Percentiles rank a stretch among this genome's conserved stretches.
Conservation (phyloP, 805 yeast genomes). For the Naumovozyma baii region DNA sequence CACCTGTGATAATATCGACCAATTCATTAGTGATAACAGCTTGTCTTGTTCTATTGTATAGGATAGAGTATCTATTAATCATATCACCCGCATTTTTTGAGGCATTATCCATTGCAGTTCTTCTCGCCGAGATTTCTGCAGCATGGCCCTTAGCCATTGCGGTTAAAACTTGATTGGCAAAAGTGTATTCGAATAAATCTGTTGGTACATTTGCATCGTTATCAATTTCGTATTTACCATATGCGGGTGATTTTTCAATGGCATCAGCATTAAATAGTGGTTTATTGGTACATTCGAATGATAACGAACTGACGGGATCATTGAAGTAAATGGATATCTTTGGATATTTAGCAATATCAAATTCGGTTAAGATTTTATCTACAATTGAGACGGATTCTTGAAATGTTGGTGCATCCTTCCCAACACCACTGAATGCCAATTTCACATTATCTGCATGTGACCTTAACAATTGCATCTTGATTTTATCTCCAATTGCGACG, state of each 20-base stretch:
- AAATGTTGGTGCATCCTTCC: constrained; percentile 95
- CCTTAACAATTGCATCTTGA: constrained; percentile 81
- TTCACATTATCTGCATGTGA: constrained; percentile 59
- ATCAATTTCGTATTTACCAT: constrained; percentile 72
- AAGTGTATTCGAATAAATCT: constrained; percentile 72
- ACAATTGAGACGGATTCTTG: constrained; percentile 81
- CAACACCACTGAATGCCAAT: constrained; percentile 80
- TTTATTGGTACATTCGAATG: constrained; percentile 75
- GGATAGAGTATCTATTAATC: constrained; percentile 91
- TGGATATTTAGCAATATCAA: constrained; percentile 41
- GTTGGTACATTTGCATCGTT: constrained; percentile 59
- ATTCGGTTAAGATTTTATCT: constrained; percentile 61
- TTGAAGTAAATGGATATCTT: constrained; percentile 77
- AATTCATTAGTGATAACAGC: constrained; percentile 98
- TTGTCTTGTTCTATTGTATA: constrained; percentile 99
- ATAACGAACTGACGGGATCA: constrained; percentile 76
- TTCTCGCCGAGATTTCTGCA: constrained; percentile 94
- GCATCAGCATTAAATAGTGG: constrained; percentile 60
- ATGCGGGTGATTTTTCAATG: constrained; percentile 76
- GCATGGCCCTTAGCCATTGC: constrained; percentile 98
- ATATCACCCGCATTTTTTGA: constrained; percentile 99
- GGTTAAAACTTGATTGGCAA: constrained; percentile 80
- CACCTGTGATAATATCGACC: constrained; percentile 99
- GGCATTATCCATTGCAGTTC: constrained; percentile 99
- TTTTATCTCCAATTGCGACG: constrained; percentile 90